Conservation (phyloP, 73 alveolate species). For the Uronychia binucleata region DNA sequence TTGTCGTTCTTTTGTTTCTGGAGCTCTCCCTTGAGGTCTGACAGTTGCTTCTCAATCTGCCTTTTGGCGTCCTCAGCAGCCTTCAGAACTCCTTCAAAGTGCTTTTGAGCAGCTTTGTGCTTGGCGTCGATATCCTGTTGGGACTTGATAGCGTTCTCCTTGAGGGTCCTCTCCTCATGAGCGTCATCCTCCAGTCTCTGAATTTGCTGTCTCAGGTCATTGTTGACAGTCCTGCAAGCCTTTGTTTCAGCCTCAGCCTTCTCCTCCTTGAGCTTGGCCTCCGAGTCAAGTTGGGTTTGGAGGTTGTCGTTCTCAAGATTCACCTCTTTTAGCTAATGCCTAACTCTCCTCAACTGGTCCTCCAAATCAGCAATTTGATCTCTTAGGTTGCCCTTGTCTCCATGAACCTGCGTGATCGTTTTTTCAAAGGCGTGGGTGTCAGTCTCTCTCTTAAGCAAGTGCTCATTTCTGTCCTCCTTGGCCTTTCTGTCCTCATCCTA, state of each 20-base stretch:
- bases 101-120: constrained; percentile 15
- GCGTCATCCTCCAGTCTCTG: constrained; percentile 26
- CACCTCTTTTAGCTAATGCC: constrained; percentile 32
- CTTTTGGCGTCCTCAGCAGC: constrained; percentile 20
- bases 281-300: constrained; percentile 35
- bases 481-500: constrained; percentile 22
- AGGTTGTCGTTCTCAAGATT: constrained; percentile 51
- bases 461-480: constrained; percentile 18
- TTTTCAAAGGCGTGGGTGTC: constrained; percentile 18
- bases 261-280: constrained; percentile 45
- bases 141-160: constrained; percentile 16
- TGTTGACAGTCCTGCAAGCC: constrained; percentile 34
- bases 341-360: constrained; percentile 36
- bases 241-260: constrained; percentile 40
- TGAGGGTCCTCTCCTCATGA: constrained; percentile 21
- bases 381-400: constrained; percentile 31
- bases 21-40: constrained; percentile 24
- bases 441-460: constrained; percentile 1
- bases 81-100: constrained; percentile 7
- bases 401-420: constrained; percentile 1
- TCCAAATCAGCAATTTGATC: constrained; percentile 36
- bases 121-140: constrained; percentile 16
- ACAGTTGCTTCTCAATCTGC: constrained; percentile 22
- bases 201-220: constrained; percentile 37
- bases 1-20: constrained; percentile 22